A percentile compares a stretch with the other conserved stretches of the same genome.
These are phyloP conservation scores for Nothophaeocryptopus gaeumannii DNA, from an alignment of 2,329 filamentous ascomycete species.

Conservation along the genomic window DNA sequence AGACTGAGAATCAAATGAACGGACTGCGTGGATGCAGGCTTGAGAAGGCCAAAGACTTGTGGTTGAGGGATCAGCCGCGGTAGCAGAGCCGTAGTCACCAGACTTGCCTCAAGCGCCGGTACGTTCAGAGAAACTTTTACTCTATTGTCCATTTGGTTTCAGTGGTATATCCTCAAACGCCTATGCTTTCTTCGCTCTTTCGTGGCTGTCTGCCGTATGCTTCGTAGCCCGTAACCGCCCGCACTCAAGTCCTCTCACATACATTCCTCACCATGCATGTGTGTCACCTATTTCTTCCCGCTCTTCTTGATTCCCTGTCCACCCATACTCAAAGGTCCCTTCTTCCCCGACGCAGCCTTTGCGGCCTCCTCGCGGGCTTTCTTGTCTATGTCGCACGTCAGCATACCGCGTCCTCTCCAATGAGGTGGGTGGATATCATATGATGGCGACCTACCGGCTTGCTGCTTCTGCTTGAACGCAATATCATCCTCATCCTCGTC, in stretches of 20 bases:
- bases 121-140: too few relatives aligned
- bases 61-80: too few relatives aligned
- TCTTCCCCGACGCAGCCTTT: constrained; percentile 81
- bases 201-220: constrained; percentile 6
- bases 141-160: neutral
- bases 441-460: constrained; percentile 62
- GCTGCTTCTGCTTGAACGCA: constrained; percentile 79
- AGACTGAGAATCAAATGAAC: too few relatives aligned
- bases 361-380: constrained; percentile 81
- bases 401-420: neutral
- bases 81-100: too few relatives aligned
- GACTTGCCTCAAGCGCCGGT: too few relatives aligned
- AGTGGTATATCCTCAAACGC: constrained; percentile 18
- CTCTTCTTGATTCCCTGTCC: constrained; percentile 95
- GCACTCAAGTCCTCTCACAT: neutral
- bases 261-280: neutral
- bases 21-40: too few relatives aligned
- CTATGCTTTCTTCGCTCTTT: constrained; percentile 8
- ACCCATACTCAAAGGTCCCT: constrained; percentile 83
- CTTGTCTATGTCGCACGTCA: constrained; percentile 43
- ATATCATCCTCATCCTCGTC: constrained; percentile 87
- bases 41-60: too few relatives aligned
- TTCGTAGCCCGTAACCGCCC: constrained; percentile 6
- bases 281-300: constrained; percentile 76
- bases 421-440: neutral